Evolutionary conservation across 2,329 filamentous ascomycete species (phyloP).

Genomic region (Hypoxylon sp.): DNA sequence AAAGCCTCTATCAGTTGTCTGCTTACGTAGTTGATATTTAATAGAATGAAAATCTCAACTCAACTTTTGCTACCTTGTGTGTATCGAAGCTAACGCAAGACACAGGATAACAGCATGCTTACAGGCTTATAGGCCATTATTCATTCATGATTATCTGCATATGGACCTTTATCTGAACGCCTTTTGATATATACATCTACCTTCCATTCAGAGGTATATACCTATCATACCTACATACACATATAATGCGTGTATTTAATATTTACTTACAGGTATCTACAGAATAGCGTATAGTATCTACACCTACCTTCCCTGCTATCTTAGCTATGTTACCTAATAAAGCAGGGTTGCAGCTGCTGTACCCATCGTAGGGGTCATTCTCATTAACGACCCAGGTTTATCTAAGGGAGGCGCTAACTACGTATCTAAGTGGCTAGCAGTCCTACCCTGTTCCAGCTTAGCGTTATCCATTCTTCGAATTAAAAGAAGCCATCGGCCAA

Average conservation of each 20-base stretch:
- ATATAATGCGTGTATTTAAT: not conserved
- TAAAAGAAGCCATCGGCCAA: constrained; percentile 30
- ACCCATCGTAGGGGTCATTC: not conserved
- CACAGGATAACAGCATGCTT: constrained; percentile 26
- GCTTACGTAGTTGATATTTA: not conserved
- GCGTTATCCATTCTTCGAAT: constrained; percentile 36
- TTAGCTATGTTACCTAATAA: constrained; percentile 6
- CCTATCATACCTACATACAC: not conserved
- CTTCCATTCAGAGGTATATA: not conserved
- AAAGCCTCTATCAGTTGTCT: not conserved
- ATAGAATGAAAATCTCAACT: constrained; percentile 13
- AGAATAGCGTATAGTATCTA: too few species aligned
- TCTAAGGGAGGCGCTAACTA: constrained; percentile 8
- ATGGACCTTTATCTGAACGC: not conserved
- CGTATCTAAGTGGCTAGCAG: constrained; percentile 27
- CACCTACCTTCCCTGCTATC: not conserved
- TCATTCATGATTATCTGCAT: not conserved
- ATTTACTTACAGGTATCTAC: not conserved
- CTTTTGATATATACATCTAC: not conserved
- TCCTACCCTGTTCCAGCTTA: constrained; percentile 23
- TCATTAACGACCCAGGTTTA: not conserved
- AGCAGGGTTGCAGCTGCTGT: constrained; percentile 5
- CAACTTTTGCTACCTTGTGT: constrained; percentile 11
- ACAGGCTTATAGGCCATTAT: constrained; percentile 12
- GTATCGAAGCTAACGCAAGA: constrained; percentile 36